Conservation (phyloP, 2,329 filamentous ascomycete genomes). For the Myriosclerotinia duriaeana region DNA sequence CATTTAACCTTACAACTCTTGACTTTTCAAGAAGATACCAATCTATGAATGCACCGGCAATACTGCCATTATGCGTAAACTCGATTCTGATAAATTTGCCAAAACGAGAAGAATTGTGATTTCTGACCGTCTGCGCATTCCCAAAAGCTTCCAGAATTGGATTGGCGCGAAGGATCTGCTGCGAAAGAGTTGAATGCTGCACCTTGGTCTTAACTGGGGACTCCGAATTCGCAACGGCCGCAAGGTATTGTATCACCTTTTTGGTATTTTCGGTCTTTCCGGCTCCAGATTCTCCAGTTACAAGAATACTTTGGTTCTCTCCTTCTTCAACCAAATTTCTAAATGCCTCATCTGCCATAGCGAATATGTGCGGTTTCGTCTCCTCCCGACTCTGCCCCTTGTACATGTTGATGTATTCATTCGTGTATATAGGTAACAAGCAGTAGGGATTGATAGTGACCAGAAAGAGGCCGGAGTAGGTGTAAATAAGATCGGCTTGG, state of each 20-base stretch:
- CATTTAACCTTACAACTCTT: constrained; percentile 85
- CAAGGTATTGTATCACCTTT: constrained; percentile 98
- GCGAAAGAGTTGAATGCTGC: constrained; percentile 81
- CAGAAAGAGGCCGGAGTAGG: constrained; percentile 94
- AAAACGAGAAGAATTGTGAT: constrained; percentile 97
- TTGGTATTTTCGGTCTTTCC: constrained; percentile 99
- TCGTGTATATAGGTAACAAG: constrained; percentile 88
- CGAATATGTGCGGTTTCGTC: constrained; percentile 95
- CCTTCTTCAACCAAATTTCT: constrained; percentile 93
- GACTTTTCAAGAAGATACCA: constrained; percentile 99
- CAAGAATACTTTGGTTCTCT: constrained; percentile 93
- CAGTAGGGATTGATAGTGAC: constrained; percentile 98
- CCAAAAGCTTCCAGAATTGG: constrained; percentile 97
- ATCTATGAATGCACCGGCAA: constrained; percentile 94
- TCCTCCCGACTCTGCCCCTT: constrained; percentile 88
- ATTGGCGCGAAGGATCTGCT: constrained; percentile 94
- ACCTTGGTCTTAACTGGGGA: constrained; percentile 61
- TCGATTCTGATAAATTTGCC: constrained; percentile 99
- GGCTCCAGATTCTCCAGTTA: constrained; percentile 95
- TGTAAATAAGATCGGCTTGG: constrained; percentile 94
- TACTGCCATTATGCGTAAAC: constrained; percentile 83
- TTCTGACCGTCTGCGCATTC: constrained; percentile 95
- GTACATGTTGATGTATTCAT: constrained; percentile 98
- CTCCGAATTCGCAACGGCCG: constrained; percentile 86
- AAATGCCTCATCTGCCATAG: constrained; percentile 96